Base-by-base conservation (phyloP, 192 early-diverging fungal genomes). In the Paraglomus brasilianum region DNA sequence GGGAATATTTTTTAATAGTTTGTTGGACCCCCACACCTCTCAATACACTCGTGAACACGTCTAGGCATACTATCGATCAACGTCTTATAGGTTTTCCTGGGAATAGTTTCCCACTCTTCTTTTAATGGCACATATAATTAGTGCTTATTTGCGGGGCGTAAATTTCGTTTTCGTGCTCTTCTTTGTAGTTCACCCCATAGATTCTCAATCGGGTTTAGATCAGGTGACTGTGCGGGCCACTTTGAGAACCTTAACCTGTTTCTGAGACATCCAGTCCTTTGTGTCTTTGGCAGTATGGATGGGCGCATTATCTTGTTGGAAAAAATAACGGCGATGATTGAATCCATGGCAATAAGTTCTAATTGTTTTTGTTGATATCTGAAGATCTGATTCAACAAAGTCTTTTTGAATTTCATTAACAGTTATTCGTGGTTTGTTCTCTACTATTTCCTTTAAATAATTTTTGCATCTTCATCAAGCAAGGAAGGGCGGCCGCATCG, bases 321-420 rank as follows among this genome's bases (percentile, higher is more conserved):
- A 53, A 53, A 53, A 53, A 53, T 53, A 53, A 53, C 19, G 52
- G 52, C 52, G 52, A 53, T 21, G 52, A 53, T 53, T 53, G n/a
- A n/a, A n/a, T n/a, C n/a, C n/a, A n/a, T n/a, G n/a, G n/a, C n/a
- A n/a, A n/a, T n/a, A n/a, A n/a, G n/a, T n/a, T n/a, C n/a, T n/a
- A n/a, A n/a, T n/a, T n/a, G n/a, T n/a, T n/a, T n/a, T n/a, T n/a
- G n/a, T n/a, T n/a, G n/a, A n/a, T n/a, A n/a, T n/a, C n/a, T n/a
- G n/a, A n/a, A n/a, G n/a, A n/a, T n/a, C n/a, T n/a, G n/a, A n/a
- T n/a, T n/a, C n/a, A n/a, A n/a, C n/a, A n/a, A n/a, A n/a, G n/a
- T n/a, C n/a, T n/a, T n/a, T n/a, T n/a, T n/a, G n/a, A n/a, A n/a
- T n/a, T n/a, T n/a, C n/a, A n/a, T n/a, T n/a, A n/a, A n/a, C n/a